These are phyloP conservation scores for Plasmodium fragile DNA, from an alignment of 169 alveolate genomes.

Conservation along the genomic window DNA sequence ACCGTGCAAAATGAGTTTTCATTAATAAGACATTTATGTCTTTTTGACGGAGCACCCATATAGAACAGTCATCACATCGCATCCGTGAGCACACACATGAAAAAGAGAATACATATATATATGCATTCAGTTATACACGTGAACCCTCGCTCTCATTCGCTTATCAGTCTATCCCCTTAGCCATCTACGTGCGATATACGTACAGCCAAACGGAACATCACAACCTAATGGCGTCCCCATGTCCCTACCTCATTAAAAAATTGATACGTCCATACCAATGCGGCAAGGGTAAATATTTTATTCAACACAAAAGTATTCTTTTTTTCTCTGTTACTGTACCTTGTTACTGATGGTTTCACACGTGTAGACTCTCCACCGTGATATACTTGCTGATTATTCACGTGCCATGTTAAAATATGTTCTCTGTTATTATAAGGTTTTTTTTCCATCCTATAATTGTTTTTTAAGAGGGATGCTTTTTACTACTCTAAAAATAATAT, in stretches of 20 bases:
- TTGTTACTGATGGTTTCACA: constrained; percentile 5
- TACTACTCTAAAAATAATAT: background rate
- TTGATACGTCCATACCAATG: background rate
- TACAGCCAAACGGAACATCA: background rate
- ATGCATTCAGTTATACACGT: background rate
- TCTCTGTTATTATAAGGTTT: background rate
- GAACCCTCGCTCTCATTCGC: background rate
- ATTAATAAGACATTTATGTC: background rate
- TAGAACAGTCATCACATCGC: background rate
- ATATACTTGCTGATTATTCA: background rate
- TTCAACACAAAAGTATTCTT: background rate
- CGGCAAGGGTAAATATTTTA: background rate
- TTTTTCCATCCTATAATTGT: constrained; percentile 11
- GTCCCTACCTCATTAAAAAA: constrained; percentile 1
- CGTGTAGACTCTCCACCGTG: background rate
- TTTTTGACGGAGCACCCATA: background rate
- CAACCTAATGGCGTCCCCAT: background rate
- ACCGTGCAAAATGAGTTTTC: background rate
- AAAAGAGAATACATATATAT: background rate
- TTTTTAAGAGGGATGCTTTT: background rate
- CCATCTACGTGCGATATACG: background rate
- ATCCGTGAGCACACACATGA: background rate
- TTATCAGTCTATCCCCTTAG: background rate
- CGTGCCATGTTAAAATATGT: background rate
- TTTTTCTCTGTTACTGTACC: background rate